Conservation (phyloP, 768 basidiomycete genomes). For the Filobasidium wieringae region DNA sequence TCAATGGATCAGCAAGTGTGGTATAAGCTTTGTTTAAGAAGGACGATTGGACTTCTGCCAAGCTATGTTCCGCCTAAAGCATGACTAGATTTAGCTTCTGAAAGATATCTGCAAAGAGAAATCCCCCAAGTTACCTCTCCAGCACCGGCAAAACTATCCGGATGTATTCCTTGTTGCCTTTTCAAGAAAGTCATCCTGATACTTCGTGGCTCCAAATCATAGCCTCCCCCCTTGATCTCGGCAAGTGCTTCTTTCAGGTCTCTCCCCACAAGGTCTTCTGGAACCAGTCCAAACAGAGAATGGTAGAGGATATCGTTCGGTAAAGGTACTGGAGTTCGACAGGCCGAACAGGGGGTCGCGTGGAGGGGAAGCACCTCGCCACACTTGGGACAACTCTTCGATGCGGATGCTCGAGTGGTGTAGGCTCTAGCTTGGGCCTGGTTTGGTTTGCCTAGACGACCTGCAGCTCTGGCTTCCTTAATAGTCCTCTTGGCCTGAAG, state of each 20-base stretch:
- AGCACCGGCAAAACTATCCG: slow-evolving; percentile 67
- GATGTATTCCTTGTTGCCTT: slow-evolving; percentile 69
- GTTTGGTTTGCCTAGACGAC: not conserved
- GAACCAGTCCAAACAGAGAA: slow-evolving; percentile 52
- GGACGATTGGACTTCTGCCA: slow-evolving; percentile 59
- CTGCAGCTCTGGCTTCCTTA: not conserved
- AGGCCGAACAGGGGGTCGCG: slow-evolving; percentile 61
- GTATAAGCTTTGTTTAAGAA: slow-evolving; percentile 74
- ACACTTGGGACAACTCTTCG: slow-evolving; percentile 54
- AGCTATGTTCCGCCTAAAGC: slow-evolving; percentile 47
- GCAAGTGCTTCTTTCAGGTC: slow-evolving; percentile 18
- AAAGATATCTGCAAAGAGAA: slow-evolving; percentile 5
- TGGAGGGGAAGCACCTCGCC: slow-evolving; percentile 49
- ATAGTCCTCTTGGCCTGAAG: not conserved
- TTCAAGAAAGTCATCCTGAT: slow-evolving; percentile 58
- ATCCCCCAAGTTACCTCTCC: slow-evolving; percentile 45
- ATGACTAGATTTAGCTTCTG: not conserved
- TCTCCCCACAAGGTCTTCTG: not conserved
- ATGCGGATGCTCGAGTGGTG: not conserved
- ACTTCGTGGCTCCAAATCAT: slow-evolving; percentile 51
- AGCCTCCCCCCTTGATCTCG: slow-evolving; percentile 37
- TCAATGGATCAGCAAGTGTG: slow-evolving; percentile 57
- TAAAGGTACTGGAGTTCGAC: slow-evolving; percentile 54
- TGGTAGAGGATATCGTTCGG: slow-evolving; percentile 52
- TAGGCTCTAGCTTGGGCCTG: not conserved